Base-by-base conservation (phyloP, 1,284 basidiomycete species). In the Trichosporon asahii region DNA sequence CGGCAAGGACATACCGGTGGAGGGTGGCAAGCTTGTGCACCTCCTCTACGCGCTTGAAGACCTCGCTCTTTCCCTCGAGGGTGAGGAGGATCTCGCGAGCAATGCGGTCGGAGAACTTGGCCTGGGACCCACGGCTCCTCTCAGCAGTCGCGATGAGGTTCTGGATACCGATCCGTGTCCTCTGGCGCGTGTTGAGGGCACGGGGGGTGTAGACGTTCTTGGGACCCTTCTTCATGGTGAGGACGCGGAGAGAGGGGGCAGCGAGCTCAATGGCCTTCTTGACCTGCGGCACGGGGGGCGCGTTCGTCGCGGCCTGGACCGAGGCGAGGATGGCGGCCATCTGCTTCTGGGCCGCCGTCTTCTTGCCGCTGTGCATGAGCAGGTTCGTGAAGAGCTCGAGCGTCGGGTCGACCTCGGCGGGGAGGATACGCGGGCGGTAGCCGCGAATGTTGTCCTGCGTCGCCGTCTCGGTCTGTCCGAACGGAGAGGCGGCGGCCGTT, bases 181-280 rank as follows among this genome's bases (percentile, higher is more conserved):
- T 86, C 83, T 93, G 91, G 77, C 91, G 89, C 84, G 94, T 93
- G 67, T 85, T 89, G 70, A 95, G 85, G 7, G 91, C 88, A 18
- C 88, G 83, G 0, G 93, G 93, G 65, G 86, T 87, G 46, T 85
- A 80, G n/a, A 89, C 79, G 21, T 85, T 86, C 83, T 93, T 93
- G 4, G 88, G 87, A 1, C 88, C 87, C 61, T 85, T 84, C 66
- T 84, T 85, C 75, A 88, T 87, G 35, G 85, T 87, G 64, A 88
- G 78, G 44, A 86, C 73, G 21, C 80, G 78, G 40, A 93, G 88
- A 4, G 89, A 88, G 1, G 93, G 93, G 1, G 91, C 86, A 1
- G 88, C 88, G 1, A 85, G 79, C 61, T 87, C 78, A 61, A 95
- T 83, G 0, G 92, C 93, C 74, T 88, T 82, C 53, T 90, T 89